Evolutionary conservation across 1,284 basidiomycete species (phyloP).

Genomic region (Takashimella koratensis): DNA sequence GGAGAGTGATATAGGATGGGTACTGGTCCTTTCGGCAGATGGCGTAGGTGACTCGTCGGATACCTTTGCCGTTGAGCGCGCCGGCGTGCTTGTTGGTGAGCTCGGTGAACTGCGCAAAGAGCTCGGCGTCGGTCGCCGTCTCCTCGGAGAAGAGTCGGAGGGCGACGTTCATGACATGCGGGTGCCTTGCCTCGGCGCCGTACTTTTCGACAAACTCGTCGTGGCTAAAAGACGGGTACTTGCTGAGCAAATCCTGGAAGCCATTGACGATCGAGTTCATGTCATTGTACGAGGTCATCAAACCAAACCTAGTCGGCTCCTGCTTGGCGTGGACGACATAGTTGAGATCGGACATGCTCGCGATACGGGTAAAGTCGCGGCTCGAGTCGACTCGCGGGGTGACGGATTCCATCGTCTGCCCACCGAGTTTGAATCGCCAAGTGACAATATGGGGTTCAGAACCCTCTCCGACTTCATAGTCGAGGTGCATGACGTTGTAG

Average conservation of each 20-base stretch:
- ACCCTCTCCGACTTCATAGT: constrained; percentile 88
- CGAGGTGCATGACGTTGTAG: constrained; percentile 85
- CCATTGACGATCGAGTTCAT: constrained; percentile 67
- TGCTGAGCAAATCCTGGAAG: constrained; percentile 65
- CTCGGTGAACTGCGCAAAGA: constrained; percentile 69
- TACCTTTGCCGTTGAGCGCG: constrained; percentile 67
- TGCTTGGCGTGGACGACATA: constrained; percentile 80
- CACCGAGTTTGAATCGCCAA: constrained; percentile 90
- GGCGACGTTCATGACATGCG: constrained; percentile 91
- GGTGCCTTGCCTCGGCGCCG: constrained; percentile 66
- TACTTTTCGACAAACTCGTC: constrained; percentile 70
- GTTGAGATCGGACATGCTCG: constrained; percentile 87
- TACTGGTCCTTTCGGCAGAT: constrained; percentile 89
- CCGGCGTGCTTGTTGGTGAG: constrained; percentile 70
- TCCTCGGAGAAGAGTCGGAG: constrained; percentile 77
- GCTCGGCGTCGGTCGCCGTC: constrained; percentile 66
- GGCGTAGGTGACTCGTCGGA: constrained; percentile 87
- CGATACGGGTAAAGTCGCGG: constrained; percentile 58
- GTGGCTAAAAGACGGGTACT: constrained; percentile 59
- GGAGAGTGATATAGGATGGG: constrained; percentile 91
- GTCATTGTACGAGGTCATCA: constrained; percentile 82
- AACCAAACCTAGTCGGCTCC: constrained; percentile 82
- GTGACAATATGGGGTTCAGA: constrained; percentile 73
- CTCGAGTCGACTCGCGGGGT: constrained; percentile 67
- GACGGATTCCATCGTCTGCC: constrained; percentile 71